These are phyloP conservation scores for Zymoseptoria brevis DNA, from an alignment of 2,329 filamentous ascomycete genomes.

Conservation along the genomic window DNA sequence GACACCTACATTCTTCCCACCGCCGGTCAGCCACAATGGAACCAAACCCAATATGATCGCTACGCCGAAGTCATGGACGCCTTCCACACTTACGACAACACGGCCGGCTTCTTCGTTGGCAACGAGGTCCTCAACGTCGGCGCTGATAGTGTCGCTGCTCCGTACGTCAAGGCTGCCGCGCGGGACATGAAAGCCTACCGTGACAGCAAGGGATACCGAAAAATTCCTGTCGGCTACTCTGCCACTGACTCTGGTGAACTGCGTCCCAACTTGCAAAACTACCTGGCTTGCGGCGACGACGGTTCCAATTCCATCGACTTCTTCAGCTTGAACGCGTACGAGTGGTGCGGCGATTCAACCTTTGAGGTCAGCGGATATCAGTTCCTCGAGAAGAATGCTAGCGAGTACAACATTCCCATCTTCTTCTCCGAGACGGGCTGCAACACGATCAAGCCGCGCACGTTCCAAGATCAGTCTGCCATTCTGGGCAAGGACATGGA, in stretches of 20 bases:
- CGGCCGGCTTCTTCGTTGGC: slow-evolving; percentile 76
- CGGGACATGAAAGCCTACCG: slow-evolving; percentile 79
- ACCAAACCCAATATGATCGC: slow-evolving; percentile 57
- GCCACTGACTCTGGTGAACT: slow-evolving; percentile 72
- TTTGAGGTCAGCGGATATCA: slow-evolving; percentile 56
- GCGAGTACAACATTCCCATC: slow-evolving; percentile 70
- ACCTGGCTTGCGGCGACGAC: slow-evolving; percentile 70
- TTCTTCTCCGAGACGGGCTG: slow-evolving; percentile 89
- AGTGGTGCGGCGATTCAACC: slow-evolving; percentile 21
- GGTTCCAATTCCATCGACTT: slow-evolving; percentile 66
- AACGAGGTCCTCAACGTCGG: slow-evolving; percentile 69
- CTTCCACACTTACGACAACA: slow-evolving; percentile 70
- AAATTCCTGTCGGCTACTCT: slow-evolving; percentile 79
- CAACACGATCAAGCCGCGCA: slow-evolving; percentile 55
- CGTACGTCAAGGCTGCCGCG: slow-evolving; percentile 74
- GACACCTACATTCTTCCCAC: slow-evolving; percentile 50
- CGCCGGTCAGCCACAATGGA: slow-evolving; percentile 57
- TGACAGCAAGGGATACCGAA: slow-evolving; percentile 64
- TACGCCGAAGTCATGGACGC: slow-evolving; percentile 68
- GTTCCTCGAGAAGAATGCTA: slow-evolving; percentile 58
- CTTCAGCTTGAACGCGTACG: slow-evolving; percentile 66
- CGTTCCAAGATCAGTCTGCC: slow-evolving; percentile 64
- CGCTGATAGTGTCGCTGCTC: slow-evolving; percentile 56
- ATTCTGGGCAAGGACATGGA: slow-evolving; percentile 71
- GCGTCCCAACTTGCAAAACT: slow-evolving; percentile 59